Evolutionary conservation across 2,329 filamentous ascomycete genomes (phyloP).

Genomic region (Knufia fluminis): DNA sequence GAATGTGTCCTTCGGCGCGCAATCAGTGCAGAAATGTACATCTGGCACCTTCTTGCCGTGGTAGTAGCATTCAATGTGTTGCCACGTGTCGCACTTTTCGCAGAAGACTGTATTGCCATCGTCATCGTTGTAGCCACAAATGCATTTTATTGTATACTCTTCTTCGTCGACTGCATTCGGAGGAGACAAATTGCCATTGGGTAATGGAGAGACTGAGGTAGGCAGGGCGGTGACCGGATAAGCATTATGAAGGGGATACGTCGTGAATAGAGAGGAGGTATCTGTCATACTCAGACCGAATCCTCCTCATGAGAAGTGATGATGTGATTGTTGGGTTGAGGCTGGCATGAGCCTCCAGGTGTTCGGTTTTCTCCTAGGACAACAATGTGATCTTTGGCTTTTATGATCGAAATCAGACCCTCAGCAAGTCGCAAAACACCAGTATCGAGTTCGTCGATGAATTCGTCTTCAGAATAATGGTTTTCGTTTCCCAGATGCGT

Average conservation of each 20-base stretch:
- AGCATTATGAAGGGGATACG: slow-evolving; percentile 39
- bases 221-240: slow-evolving; percentile 36
- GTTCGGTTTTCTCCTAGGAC: not conserved
- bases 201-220: slow-evolving; percentile 32
- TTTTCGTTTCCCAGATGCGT: not conserved
- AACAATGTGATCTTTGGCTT: not conserved
- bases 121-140: slow-evolving; percentile 86
- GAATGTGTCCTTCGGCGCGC: slow-evolving; percentile 48
- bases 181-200: slow-evolving; percentile 27
- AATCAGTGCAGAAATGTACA: slow-evolving; percentile 83
- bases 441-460: not conserved
- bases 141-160: slow-evolving; percentile 89
- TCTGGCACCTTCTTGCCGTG: slow-evolving; percentile 63
- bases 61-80: slow-evolving; percentile 97
- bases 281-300: slow-evolving; percentile 47
- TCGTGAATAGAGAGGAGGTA: slow-evolving; percentile 41
- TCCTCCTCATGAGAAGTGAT: slow-evolving; percentile 31
- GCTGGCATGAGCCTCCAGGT: slow-evolving; percentile 4
- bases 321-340: not conserved
- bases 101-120: slow-evolving; percentile 97
- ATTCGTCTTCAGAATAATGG: not conserved
- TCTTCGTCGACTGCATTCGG: slow-evolving; percentile 26
- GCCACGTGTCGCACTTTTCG: slow-evolving; percentile 93
- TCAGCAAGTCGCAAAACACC: not conserved
- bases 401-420: not conserved